These are phyloP conservation scores for Magnusiomyces paraingens DNA, from an alignment of 1,139 yeast species.

Conservation along the genomic window DNA sequence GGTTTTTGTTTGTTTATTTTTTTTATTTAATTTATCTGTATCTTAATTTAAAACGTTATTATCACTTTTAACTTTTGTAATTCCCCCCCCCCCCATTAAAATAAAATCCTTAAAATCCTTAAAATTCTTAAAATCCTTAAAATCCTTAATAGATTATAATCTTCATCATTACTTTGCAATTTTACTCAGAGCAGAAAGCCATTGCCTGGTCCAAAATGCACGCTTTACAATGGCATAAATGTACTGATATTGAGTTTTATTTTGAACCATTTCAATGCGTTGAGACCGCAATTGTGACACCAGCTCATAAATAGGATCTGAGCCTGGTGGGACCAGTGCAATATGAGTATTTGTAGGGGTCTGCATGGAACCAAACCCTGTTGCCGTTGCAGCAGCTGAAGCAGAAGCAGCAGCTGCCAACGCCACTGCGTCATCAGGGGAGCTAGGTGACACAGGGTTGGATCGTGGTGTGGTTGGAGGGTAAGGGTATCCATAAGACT, in stretches of 20 bases:
- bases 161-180: background rate
- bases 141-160: no score
- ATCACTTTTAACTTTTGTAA: no score
- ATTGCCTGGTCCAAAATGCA: background rate
- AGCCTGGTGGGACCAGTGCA: background rate
- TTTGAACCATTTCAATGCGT: conserved; percentile 65
- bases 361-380: no score
- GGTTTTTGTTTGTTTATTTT: conserved; percentile 4
- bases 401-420: background rate
- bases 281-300: conserved; percentile 45
- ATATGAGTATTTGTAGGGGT: no score
- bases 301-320: conserved; percentile 31
- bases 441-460: no score
- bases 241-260: conserved; percentile 48
- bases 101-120: no score
- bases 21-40: background rate
- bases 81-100: no score
- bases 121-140: no score
- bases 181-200: background rate
- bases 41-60: no score
- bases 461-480: background rate
- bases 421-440: background rate
- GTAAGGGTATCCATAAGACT: background rate
- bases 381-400: no score
- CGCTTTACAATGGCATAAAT: conserved; percentile 36